A percentile compares a stretch with the other conserved stretches of the same genome.
These are phyloP conservation scores for Hygrophoropsis aurantiaca DNA, from an alignment of 768 basidiomycete species.

Conservation along the genomic window DNA sequence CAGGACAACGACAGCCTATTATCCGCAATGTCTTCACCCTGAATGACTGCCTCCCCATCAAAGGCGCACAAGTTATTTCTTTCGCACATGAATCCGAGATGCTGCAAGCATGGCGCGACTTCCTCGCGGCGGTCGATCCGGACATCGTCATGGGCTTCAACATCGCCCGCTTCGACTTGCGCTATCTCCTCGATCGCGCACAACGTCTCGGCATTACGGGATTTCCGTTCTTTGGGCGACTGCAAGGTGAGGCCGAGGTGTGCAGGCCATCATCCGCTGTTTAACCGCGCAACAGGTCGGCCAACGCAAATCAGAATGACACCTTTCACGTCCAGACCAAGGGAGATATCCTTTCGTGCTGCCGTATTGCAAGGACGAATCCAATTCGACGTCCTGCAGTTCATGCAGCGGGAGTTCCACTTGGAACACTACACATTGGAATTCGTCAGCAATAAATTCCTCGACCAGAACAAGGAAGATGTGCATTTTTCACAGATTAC, in stretches of 20 bases:
- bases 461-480: slow-evolving; percentile 99
- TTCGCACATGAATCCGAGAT: slow-evolving; percentile 74
- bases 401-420: slow-evolving; percentile 99
- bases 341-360: slow-evolving; percentile 91
- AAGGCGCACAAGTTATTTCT: slow-evolving; percentile 93
- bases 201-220: slow-evolving; percentile 68
- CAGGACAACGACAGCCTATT: slow-evolving; percentile 91
- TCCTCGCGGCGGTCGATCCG: slow-evolving; percentile 87
- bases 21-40: slow-evolving; percentile 96
- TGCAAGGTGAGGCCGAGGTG: slow-evolving; percentile 53
- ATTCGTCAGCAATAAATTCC: slow-evolving; percentile 94
- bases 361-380: slow-evolving; percentile 88
- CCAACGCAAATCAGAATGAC: slow-evolving; percentile 86
- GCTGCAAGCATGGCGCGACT: slow-evolving; percentile 85
- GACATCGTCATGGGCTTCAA: slow-evolving; percentile 98
- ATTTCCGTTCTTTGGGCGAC: slow-evolving; percentile 75
- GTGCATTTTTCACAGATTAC: slow-evolving; percentile 99
- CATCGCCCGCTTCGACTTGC: slow-evolving; percentile 91
- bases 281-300: slow-evolving; percentile 44
- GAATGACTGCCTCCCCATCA: slow-evolving; percentile 91
- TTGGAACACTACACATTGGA: slow-evolving; percentile 96
- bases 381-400: slow-evolving; percentile 93
- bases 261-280: neutral
- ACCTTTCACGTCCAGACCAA: slow-evolving; percentile 97
- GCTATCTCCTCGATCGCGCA: slow-evolving; percentile 92